These are phyloP conservation scores for Colletotrichum godetiae DNA, from an alignment of 2,329 filamentous ascomycete genomes.

Conservation along the genomic window DNA sequence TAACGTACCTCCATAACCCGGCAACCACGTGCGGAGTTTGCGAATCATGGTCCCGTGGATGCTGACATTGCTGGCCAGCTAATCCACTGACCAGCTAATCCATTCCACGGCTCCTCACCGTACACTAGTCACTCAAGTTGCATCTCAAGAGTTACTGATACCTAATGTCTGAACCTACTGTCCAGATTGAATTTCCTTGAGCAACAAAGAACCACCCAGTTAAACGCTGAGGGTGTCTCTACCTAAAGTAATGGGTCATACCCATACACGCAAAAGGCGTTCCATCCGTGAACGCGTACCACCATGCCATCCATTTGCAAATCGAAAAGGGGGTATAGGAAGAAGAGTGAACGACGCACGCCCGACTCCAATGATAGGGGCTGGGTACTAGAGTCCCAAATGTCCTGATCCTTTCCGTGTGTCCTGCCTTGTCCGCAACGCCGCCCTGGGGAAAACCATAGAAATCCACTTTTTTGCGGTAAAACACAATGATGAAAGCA, in stretches of 20 bases:
- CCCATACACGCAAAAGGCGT: not conserved
- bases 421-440: constrained; percentile 9
- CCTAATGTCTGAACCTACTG: not conserved
- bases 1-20: not conserved
- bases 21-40: not conserved
- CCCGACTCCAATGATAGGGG: constrained; percentile 8
- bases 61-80: not conserved
- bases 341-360: not conserved
- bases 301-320: constrained; percentile 1
- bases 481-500: not conserved
- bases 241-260: not conserved
- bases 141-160: not conserved
- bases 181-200: not conserved
- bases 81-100: not conserved
- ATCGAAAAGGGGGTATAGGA: constrained; percentile 13
- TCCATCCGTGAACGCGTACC: not conserved
- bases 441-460: not conserved
- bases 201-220: not conserved
- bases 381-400: not conserved
- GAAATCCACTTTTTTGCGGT: not conserved
- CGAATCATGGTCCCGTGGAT: not conserved
- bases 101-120: too few relatives aligned
- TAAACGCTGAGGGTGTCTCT: not conserved
- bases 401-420: not conserved
- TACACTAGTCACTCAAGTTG: not conserved